Base-by-base conservation (phyloP, 805 yeast species). In the Ogataea paraovalis region DNA sequence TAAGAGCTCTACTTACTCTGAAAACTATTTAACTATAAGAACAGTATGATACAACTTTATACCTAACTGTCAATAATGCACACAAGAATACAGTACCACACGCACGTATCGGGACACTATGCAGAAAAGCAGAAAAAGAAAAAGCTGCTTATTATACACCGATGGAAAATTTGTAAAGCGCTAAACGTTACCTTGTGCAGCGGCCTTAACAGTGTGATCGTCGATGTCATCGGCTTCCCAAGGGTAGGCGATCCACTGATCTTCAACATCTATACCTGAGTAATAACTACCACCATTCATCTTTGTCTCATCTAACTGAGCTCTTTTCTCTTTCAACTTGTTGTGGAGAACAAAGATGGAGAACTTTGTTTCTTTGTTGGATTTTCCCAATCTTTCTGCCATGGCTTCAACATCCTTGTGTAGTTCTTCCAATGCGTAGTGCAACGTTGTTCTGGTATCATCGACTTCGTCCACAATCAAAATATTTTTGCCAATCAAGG, bases 391-490 rank as follows among this genome's bases (percentile, higher is more conserved):
- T 58, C 74, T 72, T 50, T 68, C 70, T 53, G 87, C 87, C 57
- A 82, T 82, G 45, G 72, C 76, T 43, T 69, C 68, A 40, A 87
- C 82, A 54, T 80, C 85, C 63, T 82, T 80, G 63, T 82, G 76
- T 53, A 88, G 72, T 67, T 88, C 96, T 10, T 80, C 72, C 36
- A 87, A 78, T 2, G 96, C 96, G 61, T 87, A 88, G 64, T 86
- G 92, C 48, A 88, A 71, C 2, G 96, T 88, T 45, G 96, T 88
- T 74, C 96, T 84, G 21, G 96, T 87, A 64, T 88, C 96, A 66
- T 88, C 96, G 41, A 88, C 96, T 70, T 88, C 96, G 66, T 88
- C 96, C 32, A 88, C 94, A 58, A 88, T 86, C 55, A 88, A 69
- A 34, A 88, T 75, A 62, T 82, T 83, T 68, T 87, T 88, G 57